A percentile compares a stretch with the other conserved stretches of the same genome.
These are phyloP conservation scores for Zymoseptoria brevis DNA, from an alignment of 2,329 filamentous ascomycete species.

Conservation along the genomic window DNA sequence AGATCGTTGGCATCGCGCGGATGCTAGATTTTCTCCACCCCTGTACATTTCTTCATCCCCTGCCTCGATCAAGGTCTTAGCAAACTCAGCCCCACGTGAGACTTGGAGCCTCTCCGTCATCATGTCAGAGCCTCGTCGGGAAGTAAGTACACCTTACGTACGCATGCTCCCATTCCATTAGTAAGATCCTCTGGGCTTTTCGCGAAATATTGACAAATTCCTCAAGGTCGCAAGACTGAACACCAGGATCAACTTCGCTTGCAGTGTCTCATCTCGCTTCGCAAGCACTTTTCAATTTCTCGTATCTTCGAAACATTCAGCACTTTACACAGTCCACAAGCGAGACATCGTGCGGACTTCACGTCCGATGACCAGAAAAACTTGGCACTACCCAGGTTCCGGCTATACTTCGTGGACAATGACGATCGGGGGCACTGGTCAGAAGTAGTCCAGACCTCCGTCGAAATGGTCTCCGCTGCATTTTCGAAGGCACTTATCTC, in stretches of 20 bases:
- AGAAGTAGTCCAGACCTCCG: background rate
- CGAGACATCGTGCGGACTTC: background rate
- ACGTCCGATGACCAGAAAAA: background rate
- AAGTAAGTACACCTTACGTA: background rate
- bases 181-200: background rate
- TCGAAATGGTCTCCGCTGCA: background rate
- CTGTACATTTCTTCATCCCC: background rate
- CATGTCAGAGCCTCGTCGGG: background rate
- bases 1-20: background rate
- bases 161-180: background rate
- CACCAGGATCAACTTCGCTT: background rate
- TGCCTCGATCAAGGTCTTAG: background rate
- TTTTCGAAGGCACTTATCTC: background rate
- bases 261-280: background rate
- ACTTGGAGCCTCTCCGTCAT: background rate
- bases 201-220: background rate
- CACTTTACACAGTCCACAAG: background rate
- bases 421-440: background rate
- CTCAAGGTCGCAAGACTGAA: background rate
- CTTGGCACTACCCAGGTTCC: background rate
- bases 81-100: background rate
- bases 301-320: background rate
- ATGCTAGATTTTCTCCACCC: background rate
- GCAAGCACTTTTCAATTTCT: background rate
- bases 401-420: background rate